phyloP scores from a whole-genome alignment of 108 stramenopile genomes.

The Nitzschia palea region DNA sequence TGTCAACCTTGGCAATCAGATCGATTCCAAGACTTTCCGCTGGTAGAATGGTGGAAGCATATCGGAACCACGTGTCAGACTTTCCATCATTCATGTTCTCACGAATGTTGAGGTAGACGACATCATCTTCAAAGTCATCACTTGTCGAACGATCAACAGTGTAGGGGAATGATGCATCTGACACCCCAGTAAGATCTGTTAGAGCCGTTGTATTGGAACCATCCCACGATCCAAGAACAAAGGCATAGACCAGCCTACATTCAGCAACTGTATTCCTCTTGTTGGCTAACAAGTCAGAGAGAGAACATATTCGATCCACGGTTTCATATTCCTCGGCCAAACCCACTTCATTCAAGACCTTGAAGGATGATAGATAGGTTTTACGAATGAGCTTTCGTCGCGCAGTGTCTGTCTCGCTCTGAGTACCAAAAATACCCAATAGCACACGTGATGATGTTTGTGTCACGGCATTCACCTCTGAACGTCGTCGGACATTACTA shows the following conservation, averaged over 20 bases:
- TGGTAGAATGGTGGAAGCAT: not conserved
- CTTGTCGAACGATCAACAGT: not conserved
- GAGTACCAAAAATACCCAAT: not conserved
- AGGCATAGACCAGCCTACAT: not conserved
- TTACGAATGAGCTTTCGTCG: constrained; percentile 1
- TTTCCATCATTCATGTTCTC: constrained; percentile 51
- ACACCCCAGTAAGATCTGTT: not conserved
- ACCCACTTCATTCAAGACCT: not conserved
- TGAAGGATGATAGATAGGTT: not conserved
- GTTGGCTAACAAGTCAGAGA: not conserved
- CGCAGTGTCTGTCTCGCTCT: not conserved
- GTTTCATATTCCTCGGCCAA: not conserved
- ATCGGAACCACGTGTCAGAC: constrained; percentile 9
- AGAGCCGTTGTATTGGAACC: not conserved
- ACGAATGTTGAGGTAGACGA: constrained; percentile 18
- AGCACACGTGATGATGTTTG: too few relatives aligned
- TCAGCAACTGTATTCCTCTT: not conserved
- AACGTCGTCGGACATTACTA: too few relatives aligned
- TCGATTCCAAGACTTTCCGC: not conserved
- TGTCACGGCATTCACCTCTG: too few relatives aligned
- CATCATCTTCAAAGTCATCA: constrained; percentile 7
- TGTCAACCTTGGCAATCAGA: constrained; percentile 4
- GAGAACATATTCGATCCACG: constrained; percentile 1
- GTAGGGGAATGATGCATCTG: not conserved
- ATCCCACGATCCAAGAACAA: not conserved